These are phyloP conservation scores for Eleusine coracana DNA, from an alignment of 176 grass and related monocot species.

Conservation along the genomic window DNA sequence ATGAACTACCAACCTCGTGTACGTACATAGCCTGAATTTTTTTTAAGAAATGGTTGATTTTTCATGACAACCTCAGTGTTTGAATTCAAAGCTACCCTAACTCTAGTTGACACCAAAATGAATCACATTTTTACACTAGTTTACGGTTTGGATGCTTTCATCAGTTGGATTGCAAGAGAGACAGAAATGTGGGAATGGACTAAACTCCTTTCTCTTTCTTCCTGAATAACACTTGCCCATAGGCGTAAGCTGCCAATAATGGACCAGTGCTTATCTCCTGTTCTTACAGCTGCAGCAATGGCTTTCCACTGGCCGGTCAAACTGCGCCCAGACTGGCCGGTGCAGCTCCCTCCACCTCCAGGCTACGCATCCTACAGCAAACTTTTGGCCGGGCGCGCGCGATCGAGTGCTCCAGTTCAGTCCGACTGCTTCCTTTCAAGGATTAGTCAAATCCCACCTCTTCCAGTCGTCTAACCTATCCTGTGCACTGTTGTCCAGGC, in stretches of 20 bases:
- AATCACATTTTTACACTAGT: no score
- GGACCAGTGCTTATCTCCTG: not conserved
- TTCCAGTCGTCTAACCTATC: conserved; percentile 19
- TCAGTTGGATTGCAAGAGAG: no score
- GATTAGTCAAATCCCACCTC: conserved; percentile 53
- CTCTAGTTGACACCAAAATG: no score
- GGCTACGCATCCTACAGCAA: conserved; percentile 33
- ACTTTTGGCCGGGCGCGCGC: conserved; percentile 27
- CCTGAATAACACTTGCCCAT: not conserved
- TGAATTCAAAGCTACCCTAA: no score
- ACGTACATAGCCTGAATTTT: no score
- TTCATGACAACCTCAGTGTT: no score
- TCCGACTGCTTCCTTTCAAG: conserved; percentile 43
- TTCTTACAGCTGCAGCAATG: not conserved
- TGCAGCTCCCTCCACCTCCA: conserved; percentile 17
- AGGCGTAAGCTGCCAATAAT: not conserved
- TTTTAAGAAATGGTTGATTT: no score
- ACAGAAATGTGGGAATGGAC: no score
- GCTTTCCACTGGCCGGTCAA: conserved; percentile 41
- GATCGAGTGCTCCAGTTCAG: not conserved
- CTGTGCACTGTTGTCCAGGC: conserved; percentile 46
- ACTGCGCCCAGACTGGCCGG: conserved; percentile 29
- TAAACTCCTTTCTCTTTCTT: no score
- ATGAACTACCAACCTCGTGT: no score
- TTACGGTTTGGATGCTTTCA: no score